A percentile compares a stretch with the other conserved stretches of the same genome.
Evolutionary conservation across 2,329 filamentous ascomycete genomes (phyloP).

Genomic region (Claviceps maximensis): DNA sequence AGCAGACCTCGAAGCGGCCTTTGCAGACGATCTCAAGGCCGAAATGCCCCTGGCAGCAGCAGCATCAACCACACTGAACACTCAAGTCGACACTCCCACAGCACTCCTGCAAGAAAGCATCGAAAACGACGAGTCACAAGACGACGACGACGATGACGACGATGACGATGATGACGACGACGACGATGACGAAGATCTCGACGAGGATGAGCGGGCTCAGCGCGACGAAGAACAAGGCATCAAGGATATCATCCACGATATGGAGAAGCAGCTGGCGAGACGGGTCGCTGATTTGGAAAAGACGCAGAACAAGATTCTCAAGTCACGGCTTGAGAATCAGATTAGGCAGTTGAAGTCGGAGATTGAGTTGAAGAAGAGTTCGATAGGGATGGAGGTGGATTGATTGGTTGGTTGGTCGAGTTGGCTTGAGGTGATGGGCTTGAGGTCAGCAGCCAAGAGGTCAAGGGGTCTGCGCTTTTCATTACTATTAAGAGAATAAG

Average conservation of each 20-base stretch:
- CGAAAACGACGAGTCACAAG: slow-evolving; percentile 28
- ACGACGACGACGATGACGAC: slow-evolving; percentile 27
- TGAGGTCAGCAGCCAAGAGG: too few relatives aligned
- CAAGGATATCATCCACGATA: slow-evolving; percentile 39
- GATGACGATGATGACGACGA: slow-evolving; percentile 24
- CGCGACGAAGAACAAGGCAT: slow-evolving; percentile 40
- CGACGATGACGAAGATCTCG: slow-evolving; percentile 35
- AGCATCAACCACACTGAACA: slow-evolving; percentile 30
- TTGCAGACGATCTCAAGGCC: slow-evolving; percentile 27
- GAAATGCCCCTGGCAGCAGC: slow-evolving; percentile 29
- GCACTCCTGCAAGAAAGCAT: slow-evolving; percentile 29
- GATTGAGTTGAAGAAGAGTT: slow-evolving; percentile 31
- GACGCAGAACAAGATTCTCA: slow-evolving; percentile 34
- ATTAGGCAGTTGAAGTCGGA: slow-evolving; percentile 34
- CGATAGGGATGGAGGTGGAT: slow-evolving; percentile 27
- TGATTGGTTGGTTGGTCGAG: too few relatives aligned
- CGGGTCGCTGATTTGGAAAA: slow-evolving; percentile 31
- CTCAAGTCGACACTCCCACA: slow-evolving; percentile 31
- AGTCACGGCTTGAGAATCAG: slow-evolving; percentile 34
- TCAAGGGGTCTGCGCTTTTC: too few relatives aligned
- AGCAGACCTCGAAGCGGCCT: slow-evolving; percentile 41
- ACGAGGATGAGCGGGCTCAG: slow-evolving; percentile 38
- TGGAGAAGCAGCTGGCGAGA: slow-evolving; percentile 36
- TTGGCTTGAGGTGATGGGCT: too few relatives aligned
- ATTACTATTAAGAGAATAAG: too few relatives aligned